Evolutionary conservation across 306 rosid species (phyloP).

Genomic region (Quercus gilva): DNA sequence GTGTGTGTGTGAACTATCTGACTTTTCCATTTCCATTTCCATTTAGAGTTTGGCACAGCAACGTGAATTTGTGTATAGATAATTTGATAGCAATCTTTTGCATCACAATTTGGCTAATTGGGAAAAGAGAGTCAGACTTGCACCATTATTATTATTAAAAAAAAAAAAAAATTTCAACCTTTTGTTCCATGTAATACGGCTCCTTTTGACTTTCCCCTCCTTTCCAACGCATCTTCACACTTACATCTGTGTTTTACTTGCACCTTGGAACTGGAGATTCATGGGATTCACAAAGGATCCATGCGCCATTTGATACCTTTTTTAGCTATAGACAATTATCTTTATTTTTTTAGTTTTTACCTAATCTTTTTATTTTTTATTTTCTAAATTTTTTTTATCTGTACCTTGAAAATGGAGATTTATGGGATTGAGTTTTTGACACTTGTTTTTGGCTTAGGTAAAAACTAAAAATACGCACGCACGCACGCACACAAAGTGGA

Average conservation of each 20-base stretch:
- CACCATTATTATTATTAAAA: background rate
- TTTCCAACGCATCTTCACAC: conserved; percentile 20
- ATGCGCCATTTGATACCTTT: background rate
- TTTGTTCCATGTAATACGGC: conserved; percentile 28
- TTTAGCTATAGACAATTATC: background rate
- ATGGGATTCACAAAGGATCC: background rate
- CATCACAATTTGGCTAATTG: background rate
- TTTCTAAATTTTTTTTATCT: background rate
- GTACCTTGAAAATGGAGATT: background rate
- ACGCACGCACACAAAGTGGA: too few species aligned
- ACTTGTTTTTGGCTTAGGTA: too few species aligned
- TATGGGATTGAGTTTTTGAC: background rate
- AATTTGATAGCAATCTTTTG: background rate
- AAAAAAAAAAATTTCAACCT: background rate
- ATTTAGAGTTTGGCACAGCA: background rate
- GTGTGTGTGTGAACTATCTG: conserved; percentile 8
- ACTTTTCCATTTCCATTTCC: background rate
- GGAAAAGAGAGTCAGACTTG: background rate
- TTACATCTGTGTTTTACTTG: conserved; percentile 14
- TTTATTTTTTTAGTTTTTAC: too few species aligned
- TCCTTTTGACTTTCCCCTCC: conserved; percentile 25
- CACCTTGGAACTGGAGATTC: background rate
- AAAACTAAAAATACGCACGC: too few species aligned
- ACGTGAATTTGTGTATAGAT: background rate
- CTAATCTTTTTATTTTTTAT: too few species aligned